Evolutionary conservation across 805 yeast genomes (phyloP), one percentile per base, ranked within the genome.

Genomic region (Clavispora phyllophila): DNA sequence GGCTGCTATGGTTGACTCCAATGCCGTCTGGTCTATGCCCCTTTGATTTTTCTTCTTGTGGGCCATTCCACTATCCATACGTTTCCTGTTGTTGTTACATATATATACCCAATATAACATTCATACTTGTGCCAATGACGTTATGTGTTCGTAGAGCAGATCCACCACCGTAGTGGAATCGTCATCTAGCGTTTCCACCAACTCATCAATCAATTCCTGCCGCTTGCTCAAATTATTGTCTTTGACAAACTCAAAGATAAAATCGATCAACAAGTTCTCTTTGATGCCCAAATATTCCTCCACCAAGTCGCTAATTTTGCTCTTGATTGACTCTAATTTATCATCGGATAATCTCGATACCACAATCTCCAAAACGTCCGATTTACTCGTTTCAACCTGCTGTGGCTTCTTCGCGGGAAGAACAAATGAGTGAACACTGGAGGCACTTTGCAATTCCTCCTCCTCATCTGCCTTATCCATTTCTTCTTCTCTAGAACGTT

Each of bases 251-350:
- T 63, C 63, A 27, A 62, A 52, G 23, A 80, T 65, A 40, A 71
- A 75, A 2, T 67, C 66, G 12, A 70, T 60, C 46, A 80, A 62
- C 34, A 75, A 71, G 12, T 73, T 78, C 46, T 79, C 86, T 39
- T 63, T 61, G 36, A 76, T 63, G 1, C 84, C 85, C 37, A 80
- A 55, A 43, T 67, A 74, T 43, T 78, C 80, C 42, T 71, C 79
- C 25, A 80, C 58, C 37, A 75, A 62, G 3, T 56, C 57, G n/a
- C 62, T 66, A 17, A 78, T 60, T 45, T 68, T 70, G 0, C 52
- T 50, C 25, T 62, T 61, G 19, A 77, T 48, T 8, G 51, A 24
- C 0, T 44, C 53, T 20, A 65, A 44, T 3, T 23, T 31, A 2
- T 43, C 49, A 3, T 40, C 14, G 1, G 55, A 29, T 9, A 60